phyloP scores from a whole-genome alignment of 257 asterid species.

The Rubia yunnanensis region DNA sequence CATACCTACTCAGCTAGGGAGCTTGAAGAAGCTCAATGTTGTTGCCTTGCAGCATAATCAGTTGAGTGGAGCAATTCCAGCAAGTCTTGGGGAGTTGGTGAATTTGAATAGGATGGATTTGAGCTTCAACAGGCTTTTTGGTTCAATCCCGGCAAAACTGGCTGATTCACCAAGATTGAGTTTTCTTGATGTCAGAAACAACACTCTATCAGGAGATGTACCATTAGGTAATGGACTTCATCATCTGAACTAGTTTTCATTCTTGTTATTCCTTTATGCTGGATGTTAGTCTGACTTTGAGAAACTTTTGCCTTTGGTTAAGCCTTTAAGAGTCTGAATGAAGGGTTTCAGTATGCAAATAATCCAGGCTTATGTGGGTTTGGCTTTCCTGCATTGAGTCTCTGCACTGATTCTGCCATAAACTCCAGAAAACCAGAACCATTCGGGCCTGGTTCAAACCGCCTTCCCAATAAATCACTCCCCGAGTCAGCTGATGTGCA shows the following conservation, averaged over 20 bases:
- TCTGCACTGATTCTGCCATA: conserved; percentile 40
- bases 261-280: conserved; percentile 1
- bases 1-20: conserved; percentile 69
- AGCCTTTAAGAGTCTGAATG: conserved; percentile 75
- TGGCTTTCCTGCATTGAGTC: conserved; percentile 36
- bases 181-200: conserved; percentile 73
- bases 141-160: conserved; percentile 63
- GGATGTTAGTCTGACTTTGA: not conserved
- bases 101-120: conserved; percentile 71
- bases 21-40: conserved; percentile 59
- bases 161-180: conserved; percentile 47
- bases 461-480: conserved; percentile 55
- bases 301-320: conserved; percentile 2
- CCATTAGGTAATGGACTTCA: conserved; percentile 52
- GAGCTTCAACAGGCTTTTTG: conserved; percentile 70
- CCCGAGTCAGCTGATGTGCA: conserved; percentile 77
- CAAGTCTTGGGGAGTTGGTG: conserved; percentile 56
- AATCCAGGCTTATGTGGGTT: conserved; percentile 70
- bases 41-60: conserved; percentile 82
- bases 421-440: conserved; percentile 57
- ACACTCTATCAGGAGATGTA: conserved; percentile 81
- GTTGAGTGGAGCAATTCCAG: conserved; percentile 87
- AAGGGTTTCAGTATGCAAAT: conserved; percentile 73
- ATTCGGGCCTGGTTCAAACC: conserved; percentile 39
- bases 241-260: not conserved